These are phyloP conservation scores for Ophiostoma australiae DNA, from an alignment of 2,329 filamentous ascomycete species.

Conservation along the genomic window DNA sequence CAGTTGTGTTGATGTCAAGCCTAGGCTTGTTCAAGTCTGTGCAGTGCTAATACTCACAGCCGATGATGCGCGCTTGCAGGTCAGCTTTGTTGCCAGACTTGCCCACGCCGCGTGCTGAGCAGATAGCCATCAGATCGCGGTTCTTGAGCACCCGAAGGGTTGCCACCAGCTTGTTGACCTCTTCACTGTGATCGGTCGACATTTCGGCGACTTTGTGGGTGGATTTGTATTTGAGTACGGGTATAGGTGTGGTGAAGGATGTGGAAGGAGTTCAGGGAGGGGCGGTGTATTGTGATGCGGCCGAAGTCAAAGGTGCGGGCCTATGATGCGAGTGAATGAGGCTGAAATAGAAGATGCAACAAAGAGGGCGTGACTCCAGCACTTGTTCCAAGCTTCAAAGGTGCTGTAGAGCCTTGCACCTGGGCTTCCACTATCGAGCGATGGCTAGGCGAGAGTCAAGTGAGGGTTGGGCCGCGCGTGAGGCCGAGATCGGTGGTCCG, in stretches of 20 bases:
- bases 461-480: not conserved
- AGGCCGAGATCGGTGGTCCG: not conserved
- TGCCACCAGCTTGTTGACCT: constrained; percentile 44
- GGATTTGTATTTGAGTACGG: not conserved
- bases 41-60: constrained; percentile 49
- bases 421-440: not conserved
- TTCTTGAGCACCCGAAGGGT: constrained; percentile 48
- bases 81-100: constrained; percentile 81
- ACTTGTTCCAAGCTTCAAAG: not conserved
- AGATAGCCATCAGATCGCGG: constrained; percentile 68
- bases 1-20: not conserved
- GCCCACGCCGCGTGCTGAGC: constrained; percentile 66
- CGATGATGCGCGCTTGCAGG: constrained; percentile 71
- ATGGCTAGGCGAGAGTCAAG: not conserved
- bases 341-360: not conserved
- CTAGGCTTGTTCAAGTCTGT: not conserved
- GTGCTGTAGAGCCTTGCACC: not conserved
- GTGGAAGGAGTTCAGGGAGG: not conserved
- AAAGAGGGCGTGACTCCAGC: not conserved
- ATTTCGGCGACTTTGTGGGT: constrained; percentile 20
- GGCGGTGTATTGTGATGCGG: not conserved
- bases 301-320: not conserved
- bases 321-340: not conserved
- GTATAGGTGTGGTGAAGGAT: not conserved
- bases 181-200: constrained; percentile 30